phyloP scores from a whole-genome alignment of 2,329 filamentous ascomycete species.

The Tolypocladium capitatum region DNA sequence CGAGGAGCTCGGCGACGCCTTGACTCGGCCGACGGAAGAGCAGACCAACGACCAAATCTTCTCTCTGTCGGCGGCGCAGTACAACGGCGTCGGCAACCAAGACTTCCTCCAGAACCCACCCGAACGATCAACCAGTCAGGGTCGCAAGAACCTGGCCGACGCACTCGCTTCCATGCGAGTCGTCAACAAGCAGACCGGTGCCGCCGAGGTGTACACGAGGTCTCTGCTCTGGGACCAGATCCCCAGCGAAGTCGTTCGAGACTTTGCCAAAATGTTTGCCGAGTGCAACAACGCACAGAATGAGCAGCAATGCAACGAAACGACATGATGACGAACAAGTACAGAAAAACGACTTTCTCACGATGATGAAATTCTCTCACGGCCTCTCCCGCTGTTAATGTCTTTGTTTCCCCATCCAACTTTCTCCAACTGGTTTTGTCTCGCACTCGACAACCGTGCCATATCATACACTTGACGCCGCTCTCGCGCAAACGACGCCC shows the following conservation, averaged over 20 bases:
- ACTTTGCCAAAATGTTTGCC: conserved; percentile 83
- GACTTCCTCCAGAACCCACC: conserved; percentile 52
- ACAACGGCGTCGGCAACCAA: conserved; percentile 58
- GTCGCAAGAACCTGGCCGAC: conserved; percentile 65
- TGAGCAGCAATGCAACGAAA: conserved; percentile 29
- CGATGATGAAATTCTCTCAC: conserved; percentile 19
- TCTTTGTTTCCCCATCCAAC: conserved; percentile 9
- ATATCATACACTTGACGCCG: neutral
- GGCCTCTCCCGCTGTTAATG: conserved; percentile 17
- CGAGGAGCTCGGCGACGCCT: conserved; percentile 51
- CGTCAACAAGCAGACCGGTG: conserved; percentile 51
- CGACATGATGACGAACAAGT: conserved; percentile 26
- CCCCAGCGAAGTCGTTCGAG: conserved; percentile 77
- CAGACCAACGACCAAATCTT: conserved; percentile 85
- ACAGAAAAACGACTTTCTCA: conserved; percentile 17
- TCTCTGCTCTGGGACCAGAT: conserved; percentile 92
- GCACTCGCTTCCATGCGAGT: conserved; percentile 67
- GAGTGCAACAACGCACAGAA: conserved; percentile 47
- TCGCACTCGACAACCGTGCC: neutral
- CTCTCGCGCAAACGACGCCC: neutral
- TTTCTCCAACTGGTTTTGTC: neutral
- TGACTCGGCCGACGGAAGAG: conserved; percentile 65
- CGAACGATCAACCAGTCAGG: conserved; percentile 43
- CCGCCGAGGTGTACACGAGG: conserved; percentile 82
- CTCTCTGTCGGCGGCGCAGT: conserved; percentile 72